Evolutionary conservation across 2,329 filamentous ascomycete species (phyloP), one percentile per base, ranked within the genome.

Genomic region (Aureobasidium sp.): DNA sequence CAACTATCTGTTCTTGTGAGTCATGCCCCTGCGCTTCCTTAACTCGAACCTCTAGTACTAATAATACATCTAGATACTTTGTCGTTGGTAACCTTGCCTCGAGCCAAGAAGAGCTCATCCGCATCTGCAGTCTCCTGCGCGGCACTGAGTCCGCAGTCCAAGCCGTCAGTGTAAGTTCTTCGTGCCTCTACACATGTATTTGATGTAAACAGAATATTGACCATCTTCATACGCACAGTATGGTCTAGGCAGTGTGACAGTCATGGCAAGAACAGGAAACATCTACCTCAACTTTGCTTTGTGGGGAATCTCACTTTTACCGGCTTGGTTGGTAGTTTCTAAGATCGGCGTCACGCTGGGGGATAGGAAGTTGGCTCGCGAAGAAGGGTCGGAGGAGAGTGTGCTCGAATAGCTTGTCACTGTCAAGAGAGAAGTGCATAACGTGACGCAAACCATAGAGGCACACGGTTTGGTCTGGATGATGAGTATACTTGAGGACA

Each of bases 141-240:
- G 88, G 85, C 0, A 88, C 85, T 0, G 87, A 91, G 72, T 89
- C 86, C 1, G 88, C 86, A 0, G 87, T 85, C 75, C 88, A 91
- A 70, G 87, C 87, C 7, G 74, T 91, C 17, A 88, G 85, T 68
- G 77, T 79, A 68, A 67, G 77, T 73, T 0, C 9, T 34, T 12
- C n/a, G n/a, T n/a, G n/a, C n/a, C n/a, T n/a, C n/a, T n/a, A n/a
- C n/a, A n/a, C n/a, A n/a, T n/a, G n/a, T n/a, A n/a, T n/a, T n/a
- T n/a, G n/a, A n/a, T n/a, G n/a, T n/a, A n/a, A n/a, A n/a, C n/a
- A n/a, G n/a, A n/a, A n/a, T n/a, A n/a, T 2, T 37, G 34, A 37
- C 34, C 3, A 37, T 15, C 13, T 29, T 2, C 2, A 5, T 29
- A 4, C 15, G 42, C 32, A 42, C 46, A 79, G 76, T 91, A 90